These are phyloP conservation scores for Actinomortierella wolfii DNA, from an alignment of 371 early-diverging fungal species.

Conservation along the genomic window DNA sequence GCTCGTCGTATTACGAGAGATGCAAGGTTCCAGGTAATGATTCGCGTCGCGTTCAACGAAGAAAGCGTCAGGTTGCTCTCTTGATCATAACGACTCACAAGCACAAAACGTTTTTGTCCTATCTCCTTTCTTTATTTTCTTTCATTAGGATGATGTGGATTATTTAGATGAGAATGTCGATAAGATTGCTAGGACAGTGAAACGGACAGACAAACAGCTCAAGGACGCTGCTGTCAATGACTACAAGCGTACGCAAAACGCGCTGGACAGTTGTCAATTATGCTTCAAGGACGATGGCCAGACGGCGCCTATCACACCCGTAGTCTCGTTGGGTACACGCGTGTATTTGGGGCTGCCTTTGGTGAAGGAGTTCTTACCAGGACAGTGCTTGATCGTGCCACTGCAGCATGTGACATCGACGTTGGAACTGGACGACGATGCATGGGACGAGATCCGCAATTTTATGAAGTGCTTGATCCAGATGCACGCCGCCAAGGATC, in stretches of 20 bases:
- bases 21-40: conserved; percentile 62
- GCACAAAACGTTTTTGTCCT: background rate
- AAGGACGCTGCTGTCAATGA: conserved; percentile 53
- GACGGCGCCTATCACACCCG: conserved; percentile 67
- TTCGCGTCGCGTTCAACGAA: background rate
- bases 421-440: conserved; percentile 88
- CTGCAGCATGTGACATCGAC: conserved; percentile 81
- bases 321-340: conserved; percentile 78
- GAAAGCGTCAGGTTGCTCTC: too few relatives aligned
- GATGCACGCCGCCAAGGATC: conserved; percentile 77
- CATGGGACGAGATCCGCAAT: conserved; percentile 93
- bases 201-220: conserved; percentile 61
- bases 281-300: conserved; percentile 74
- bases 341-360: conserved; percentile 84
- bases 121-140: background rate
- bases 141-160: conserved; percentile 70
- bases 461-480: conserved; percentile 93
- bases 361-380: conserved; percentile 75
- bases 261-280: conserved; percentile 71
- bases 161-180: conserved; percentile 93
- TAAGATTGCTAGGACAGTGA: conserved; percentile 67
- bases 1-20: conserved; percentile 81
- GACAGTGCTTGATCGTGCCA: conserved; percentile 92
- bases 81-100: too few relatives aligned
- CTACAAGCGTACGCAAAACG: conserved; percentile 68